Evolutionary conservation across 2,329 filamentous ascomycete species (phyloP).

Genomic region (Atkinsonella hypoxylon): DNA sequence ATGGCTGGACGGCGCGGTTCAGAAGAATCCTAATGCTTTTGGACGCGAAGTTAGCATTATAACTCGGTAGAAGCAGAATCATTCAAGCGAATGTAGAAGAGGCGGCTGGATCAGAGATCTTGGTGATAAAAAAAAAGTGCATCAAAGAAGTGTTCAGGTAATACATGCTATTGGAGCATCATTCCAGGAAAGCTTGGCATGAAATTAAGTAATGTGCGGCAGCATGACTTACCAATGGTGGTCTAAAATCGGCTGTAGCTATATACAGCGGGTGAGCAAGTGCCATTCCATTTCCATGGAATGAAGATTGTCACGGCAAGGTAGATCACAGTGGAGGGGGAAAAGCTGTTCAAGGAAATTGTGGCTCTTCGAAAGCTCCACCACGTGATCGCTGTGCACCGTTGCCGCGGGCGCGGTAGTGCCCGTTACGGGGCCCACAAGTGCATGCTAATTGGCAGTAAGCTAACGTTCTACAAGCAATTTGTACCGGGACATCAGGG

Average conservation of each 20-base stretch:
- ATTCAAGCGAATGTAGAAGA: slow-evolving; percentile 7
- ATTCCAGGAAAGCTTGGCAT: slow-evolving; percentile 23
- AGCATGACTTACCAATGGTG: slow-evolving; percentile 7
- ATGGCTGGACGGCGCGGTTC: slow-evolving; percentile 13
- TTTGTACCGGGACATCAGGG: not conserved
- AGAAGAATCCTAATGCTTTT: not conserved
- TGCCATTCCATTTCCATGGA: not conserved
- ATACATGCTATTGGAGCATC: slow-evolving; percentile 47
- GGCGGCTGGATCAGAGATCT: slow-evolving; percentile 51
- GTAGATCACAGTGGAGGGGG: not conserved
- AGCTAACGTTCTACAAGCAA: not conserved
- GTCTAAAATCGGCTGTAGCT: not conserved
- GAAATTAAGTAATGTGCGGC: slow-evolving; percentile 4
- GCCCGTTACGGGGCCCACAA: not conserved
- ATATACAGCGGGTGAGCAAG: not conserved
- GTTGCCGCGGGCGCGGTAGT: not conserved
- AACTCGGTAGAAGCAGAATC: not conserved
- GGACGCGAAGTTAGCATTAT: not conserved
- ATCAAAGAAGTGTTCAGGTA: slow-evolving; percentile 45
- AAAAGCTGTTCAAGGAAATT: not conserved
- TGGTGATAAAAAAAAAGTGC: slow-evolving; percentile 50
- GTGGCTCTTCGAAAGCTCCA: not conserved
- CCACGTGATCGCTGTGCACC: not conserved
- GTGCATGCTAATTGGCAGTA: not conserved
- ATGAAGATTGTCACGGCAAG: not conserved